Conservation (phyloP, 345 rosid species). For the Gynandropsis gynandra region DNA sequence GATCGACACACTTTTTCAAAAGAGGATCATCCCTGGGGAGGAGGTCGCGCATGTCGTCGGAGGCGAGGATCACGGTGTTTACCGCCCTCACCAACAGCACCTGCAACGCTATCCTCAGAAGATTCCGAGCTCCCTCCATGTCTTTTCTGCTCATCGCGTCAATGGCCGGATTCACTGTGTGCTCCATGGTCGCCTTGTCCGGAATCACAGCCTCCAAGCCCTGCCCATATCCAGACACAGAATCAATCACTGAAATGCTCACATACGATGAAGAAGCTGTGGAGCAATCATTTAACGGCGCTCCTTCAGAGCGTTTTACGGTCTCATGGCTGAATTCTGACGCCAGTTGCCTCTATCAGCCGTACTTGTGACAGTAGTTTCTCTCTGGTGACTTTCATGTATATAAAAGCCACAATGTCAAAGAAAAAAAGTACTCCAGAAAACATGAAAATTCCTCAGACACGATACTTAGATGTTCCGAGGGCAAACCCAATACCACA, state of each 20-base stretch:
- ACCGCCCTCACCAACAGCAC: slow-evolving; percentile 55
- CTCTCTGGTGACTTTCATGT: too few relatives aligned
- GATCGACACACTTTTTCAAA: slow-evolving; percentile 48
- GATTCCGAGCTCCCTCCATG: slow-evolving; percentile 56
- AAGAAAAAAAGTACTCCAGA: too few relatives aligned
- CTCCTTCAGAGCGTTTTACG: too few relatives aligned
- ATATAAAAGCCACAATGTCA: too few relatives aligned
- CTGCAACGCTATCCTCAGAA: slow-evolving; percentile 52
- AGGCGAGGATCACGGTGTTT: slow-evolving; percentile 49
- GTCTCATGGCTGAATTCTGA: too few relatives aligned
- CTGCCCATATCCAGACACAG: slow-evolving; percentile 27
- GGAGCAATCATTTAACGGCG: too few relatives aligned
- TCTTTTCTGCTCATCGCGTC: slow-evolving; percentile 44
- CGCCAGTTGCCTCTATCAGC: neutral
- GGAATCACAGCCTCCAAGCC: slow-evolving; percentile 67
- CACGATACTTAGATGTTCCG: neutral
- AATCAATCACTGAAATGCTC: neutral
- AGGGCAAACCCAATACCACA: neutral
- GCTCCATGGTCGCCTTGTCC: slow-evolving; percentile 52
- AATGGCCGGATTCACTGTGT: slow-evolving; percentile 40
- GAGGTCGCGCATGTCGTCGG: slow-evolving; percentile 46
- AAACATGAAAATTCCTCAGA: neutral
- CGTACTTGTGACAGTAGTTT: too few relatives aligned
- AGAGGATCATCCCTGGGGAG: slow-evolving; percentile 56
- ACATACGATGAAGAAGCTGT: neutral